phyloP scores from a whole-genome alignment of 1,284 basidiomycete genomes.

The Boletus nobilissimus region DNA sequence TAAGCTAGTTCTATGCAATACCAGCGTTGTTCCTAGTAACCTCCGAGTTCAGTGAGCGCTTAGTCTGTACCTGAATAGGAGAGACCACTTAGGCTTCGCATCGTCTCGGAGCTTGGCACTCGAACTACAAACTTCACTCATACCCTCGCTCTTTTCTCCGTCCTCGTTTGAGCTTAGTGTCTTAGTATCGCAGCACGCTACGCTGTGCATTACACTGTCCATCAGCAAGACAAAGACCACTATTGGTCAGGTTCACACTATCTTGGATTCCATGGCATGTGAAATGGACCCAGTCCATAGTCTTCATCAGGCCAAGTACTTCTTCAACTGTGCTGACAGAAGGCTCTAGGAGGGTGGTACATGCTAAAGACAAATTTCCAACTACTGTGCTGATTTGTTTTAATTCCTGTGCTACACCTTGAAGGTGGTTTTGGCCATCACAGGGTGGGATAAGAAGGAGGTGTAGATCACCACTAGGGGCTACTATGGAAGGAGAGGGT shows the following conservation, averaged over 20 bases:
- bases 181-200: too few species aligned
- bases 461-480: neutral
- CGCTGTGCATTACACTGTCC: too few species aligned
- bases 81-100: too few species aligned
- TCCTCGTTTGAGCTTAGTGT: too few species aligned
- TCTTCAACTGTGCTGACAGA: neutral
- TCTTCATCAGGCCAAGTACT: neutral
- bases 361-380: neutral
- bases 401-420: neutral
- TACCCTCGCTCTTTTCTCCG: too few species aligned
- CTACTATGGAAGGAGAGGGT: neutral
- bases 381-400: neutral
- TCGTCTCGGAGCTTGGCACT: too few species aligned
- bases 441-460: neutral
- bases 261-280: neutral
- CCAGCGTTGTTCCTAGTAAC: too few species aligned
- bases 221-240: neutral
- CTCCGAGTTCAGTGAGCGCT: too few species aligned
- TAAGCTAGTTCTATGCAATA: too few species aligned
- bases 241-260: neutral
- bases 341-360: neutral
- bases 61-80: too few species aligned
- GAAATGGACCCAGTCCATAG: neutral
- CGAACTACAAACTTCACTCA: too few species aligned
- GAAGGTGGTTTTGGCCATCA: neutral